phyloP scores from a whole-genome alignment of 352 stramenopile species.

The Phytophthora citricola region DNA sequence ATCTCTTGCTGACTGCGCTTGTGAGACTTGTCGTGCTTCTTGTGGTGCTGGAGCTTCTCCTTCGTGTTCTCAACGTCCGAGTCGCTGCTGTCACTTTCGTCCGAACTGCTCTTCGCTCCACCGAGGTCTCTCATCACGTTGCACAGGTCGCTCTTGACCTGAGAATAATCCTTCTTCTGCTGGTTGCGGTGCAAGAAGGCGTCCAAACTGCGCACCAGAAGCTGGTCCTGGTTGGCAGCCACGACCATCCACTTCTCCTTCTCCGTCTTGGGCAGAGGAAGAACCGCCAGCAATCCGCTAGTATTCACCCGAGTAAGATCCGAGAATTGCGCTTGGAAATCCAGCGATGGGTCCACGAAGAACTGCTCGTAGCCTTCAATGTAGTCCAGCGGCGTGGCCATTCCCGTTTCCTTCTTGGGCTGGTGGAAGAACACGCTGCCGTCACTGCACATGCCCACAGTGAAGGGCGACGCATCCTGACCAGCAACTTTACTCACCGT shows the following conservation, averaged over 20 bases:
- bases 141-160: slow-evolving; percentile 55
- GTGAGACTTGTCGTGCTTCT: slow-evolving; percentile 26
- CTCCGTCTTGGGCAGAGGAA: slow-evolving; percentile 58
- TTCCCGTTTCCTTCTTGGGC: slow-evolving; percentile 53
- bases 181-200: slow-evolving; percentile 72
- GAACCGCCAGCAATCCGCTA: slow-evolving; percentile 65
- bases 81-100: slow-evolving; percentile 36
- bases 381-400: slow-evolving; percentile 74
- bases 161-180: slow-evolving; percentile 49
- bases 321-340: slow-evolving; percentile 79
- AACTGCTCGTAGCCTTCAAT: slow-evolving; percentile 86
- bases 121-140: slow-evolving; percentile 55
- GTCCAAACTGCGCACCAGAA: slow-evolving; percentile 73
- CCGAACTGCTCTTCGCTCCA: slow-evolving; percentile 34
- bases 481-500: slow-evolving; percentile 76
- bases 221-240: slow-evolving; percentile 71
- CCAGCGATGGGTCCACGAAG: slow-evolving; percentile 78
- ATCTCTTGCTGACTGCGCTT: slow-evolving; percentile 31
- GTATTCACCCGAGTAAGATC: slow-evolving; percentile 81
- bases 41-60: slow-evolving; percentile 28
- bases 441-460: slow-evolving; percentile 84
- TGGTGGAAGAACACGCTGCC: slow-evolving; percentile 84
- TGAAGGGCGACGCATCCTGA: slow-evolving; percentile 65
- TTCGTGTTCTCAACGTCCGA: slow-evolving; percentile 18
- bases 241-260: slow-evolving; percentile 84